These are phyloP conservation scores for Amanita exitialis DNA, from an alignment of 768 basidiomycete species.

Conservation along the genomic window DNA sequence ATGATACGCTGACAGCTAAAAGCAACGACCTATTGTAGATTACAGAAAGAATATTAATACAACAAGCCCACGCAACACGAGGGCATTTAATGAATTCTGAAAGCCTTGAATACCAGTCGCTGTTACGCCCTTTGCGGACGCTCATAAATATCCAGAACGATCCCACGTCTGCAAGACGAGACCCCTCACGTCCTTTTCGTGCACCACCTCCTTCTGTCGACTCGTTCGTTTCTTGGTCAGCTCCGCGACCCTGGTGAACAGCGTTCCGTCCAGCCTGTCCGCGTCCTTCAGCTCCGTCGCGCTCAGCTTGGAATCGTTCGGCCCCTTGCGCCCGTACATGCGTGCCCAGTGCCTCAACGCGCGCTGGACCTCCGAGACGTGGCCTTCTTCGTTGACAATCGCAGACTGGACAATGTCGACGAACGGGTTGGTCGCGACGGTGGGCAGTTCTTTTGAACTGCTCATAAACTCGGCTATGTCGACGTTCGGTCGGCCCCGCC, in stretches of 20 bases:
- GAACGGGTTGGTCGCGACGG: slow-evolving; percentile 40
- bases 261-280: slow-evolving; percentile 40
- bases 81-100: too few relatives aligned
- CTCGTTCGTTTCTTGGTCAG: slow-evolving; percentile 30
- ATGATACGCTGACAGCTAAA: too few relatives aligned
- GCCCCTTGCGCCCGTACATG: slow-evolving; percentile 30
- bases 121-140: background rate
- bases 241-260: slow-evolving; percentile 47
- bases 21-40: too few relatives aligned
- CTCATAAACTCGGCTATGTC: slow-evolving; percentile 32
- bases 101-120: too few relatives aligned
- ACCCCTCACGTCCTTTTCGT: slow-evolving; percentile 14
- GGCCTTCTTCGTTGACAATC: slow-evolving; percentile 46
- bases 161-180: slow-evolving; percentile 14
- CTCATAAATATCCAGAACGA: slow-evolving; percentile 13
- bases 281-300: slow-evolving; percentile 31
- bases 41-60: too few relatives aligned
- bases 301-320: background rate
- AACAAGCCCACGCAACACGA: too few relatives aligned
- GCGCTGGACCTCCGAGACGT: slow-evolving; percentile 37
- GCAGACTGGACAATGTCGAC: slow-evolving; percentile 38
- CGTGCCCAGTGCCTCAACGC: slow-evolving; percentile 39
- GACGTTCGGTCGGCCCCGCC: slow-evolving; percentile 39
- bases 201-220: slow-evolving; percentile 9
- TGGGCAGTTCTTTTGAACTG: slow-evolving; percentile 11